Evolutionary conservation across 2,329 filamentous ascomycete species (phyloP).

Genomic region (Ophiostoma piceae): DNA sequence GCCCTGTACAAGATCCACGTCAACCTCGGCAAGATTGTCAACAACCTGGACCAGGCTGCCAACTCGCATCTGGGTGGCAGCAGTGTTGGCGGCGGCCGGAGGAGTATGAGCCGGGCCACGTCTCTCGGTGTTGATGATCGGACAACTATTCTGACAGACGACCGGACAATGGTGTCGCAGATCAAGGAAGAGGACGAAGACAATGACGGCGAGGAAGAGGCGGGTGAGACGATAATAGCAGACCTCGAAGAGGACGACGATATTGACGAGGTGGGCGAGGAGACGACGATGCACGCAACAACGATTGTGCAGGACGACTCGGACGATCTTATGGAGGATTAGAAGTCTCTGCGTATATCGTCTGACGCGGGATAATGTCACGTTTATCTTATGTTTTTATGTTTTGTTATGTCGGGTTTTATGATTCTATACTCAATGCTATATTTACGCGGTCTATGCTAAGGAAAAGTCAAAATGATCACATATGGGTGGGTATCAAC

Average conservation of each 20-base stretch:
- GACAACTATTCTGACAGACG: slow-evolving; percentile 32
- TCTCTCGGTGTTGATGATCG: slow-evolving; percentile 37
- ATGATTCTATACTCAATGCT: slow-evolving; percentile 4
- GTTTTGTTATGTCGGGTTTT: background rate
- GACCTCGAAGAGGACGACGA: slow-evolving; percentile 21
- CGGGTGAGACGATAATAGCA: slow-evolving; percentile 25
- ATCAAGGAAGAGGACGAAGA: slow-evolving; percentile 47
- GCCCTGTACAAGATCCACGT: slow-evolving; percentile 65
- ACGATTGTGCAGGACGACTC: slow-evolving; percentile 20
- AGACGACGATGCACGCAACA: slow-evolving; percentile 30
- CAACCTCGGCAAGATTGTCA: slow-evolving; percentile 62
- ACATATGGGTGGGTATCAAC: background rate
- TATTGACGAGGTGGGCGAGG: slow-evolving; percentile 35
- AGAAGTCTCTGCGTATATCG: background rate
- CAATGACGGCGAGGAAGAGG: slow-evolving; percentile 42
- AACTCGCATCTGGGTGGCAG: slow-evolving; percentile 19
- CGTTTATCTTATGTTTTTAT: background rate
- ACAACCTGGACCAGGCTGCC: slow-evolving; percentile 46
- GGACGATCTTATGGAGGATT: slow-evolving; percentile 25
- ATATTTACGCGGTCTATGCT: background rate
- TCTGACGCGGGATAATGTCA: background rate
- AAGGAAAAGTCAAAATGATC: background rate
- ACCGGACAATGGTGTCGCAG: slow-evolving; percentile 40
- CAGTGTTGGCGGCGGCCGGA: slow-evolving; percentile 31
- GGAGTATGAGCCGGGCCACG: slow-evolving; percentile 42